Conservation (phyloP, 176 grass and related monocot genomes). For the Luzula sylvatica region DNA sequence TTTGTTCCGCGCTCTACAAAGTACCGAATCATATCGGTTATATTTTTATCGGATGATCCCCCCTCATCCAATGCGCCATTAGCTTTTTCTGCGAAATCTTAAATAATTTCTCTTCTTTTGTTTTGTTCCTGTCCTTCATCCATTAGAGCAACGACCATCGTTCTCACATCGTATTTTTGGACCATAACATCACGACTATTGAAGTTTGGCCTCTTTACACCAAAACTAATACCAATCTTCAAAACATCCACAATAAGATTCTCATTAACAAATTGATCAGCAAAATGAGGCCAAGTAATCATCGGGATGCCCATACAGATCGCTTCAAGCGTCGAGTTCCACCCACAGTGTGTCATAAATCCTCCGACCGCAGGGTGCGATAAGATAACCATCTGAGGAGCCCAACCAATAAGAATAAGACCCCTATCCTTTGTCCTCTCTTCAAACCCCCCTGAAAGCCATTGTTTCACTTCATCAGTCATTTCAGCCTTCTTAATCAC, state of each 20-base stretch:
- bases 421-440: slow-evolving; percentile 30
- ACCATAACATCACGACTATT: slow-evolving; percentile 20
- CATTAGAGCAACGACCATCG: slow-evolving; percentile 26
- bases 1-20: slow-evolving; percentile 17
- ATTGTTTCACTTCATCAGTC: slow-evolving; percentile 19
- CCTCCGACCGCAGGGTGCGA: slow-evolving; percentile 33
- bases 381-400: slow-evolving; percentile 43
- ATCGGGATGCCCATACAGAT: slow-evolving; percentile 33
- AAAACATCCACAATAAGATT: slow-evolving; percentile 44
- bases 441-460: slow-evolving; percentile 38
- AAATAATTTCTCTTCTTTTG: slow-evolving; percentile 12
- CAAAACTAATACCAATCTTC: slow-evolving; percentile 30
- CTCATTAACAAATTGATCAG: slow-evolving; percentile 52
- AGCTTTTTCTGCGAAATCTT: slow-evolving; percentile 11
- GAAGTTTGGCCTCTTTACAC: slow-evolving; percentile 21
- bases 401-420: slow-evolving; percentile 42
- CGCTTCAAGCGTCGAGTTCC: slow-evolving; percentile 48
- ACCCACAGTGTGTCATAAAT: slow-evolving; percentile 54
- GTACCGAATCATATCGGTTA: slow-evolving; percentile 20
- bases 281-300: slow-evolving; percentile 44
- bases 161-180: slow-evolving; percentile 19
- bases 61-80: slow-evolving; percentile 10
- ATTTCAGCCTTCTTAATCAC: slow-evolving; percentile 38
- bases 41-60: slow-evolving; percentile 17
- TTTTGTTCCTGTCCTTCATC: slow-evolving; percentile 8